phyloP scores from a whole-genome alignment of 768 basidiomycete genomes.

The Rickenella mellea region DNA sequence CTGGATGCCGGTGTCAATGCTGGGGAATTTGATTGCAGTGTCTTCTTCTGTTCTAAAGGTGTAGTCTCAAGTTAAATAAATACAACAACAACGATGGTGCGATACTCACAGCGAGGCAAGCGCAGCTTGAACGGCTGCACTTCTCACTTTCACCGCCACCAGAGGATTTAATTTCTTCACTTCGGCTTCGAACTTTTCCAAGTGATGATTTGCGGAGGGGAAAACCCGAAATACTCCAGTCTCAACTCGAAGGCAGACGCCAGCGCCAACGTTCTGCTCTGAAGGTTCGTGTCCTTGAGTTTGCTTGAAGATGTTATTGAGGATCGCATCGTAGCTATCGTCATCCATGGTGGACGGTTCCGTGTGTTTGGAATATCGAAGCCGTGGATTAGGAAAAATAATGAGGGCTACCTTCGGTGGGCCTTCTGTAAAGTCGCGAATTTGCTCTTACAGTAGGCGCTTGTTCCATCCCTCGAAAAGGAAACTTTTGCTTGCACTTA shows the following conservation, averaged over 20 bases:
- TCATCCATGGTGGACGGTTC: conserved; percentile 67
- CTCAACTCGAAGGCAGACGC: conserved; percentile 66
- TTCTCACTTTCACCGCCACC: conserved; percentile 74
- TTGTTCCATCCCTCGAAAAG: no score
- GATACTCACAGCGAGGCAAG: conserved; percentile 55
- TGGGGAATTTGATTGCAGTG: conserved; percentile 55
- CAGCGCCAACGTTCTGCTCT: conserved; percentile 71
- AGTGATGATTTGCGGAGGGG: conserved; percentile 74
- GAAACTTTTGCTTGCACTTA: no score
- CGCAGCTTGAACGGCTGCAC: conserved; percentile 73
- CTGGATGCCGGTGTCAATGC: conserved; percentile 78
- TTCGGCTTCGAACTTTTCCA: conserved; percentile 77
- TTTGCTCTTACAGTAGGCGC: no score
- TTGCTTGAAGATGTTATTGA: conserved; percentile 76
- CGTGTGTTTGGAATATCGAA: no score
- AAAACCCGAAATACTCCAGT: conserved; percentile 70
- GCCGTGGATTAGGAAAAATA: no score
- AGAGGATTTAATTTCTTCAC: conserved; percentile 69
- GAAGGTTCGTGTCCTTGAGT: conserved; percentile 78
- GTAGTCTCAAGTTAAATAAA: neutral
- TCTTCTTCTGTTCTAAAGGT: conserved; percentile 40
- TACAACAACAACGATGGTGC: neutral
- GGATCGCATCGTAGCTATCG: conserved; percentile 69
- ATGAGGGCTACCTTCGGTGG: no score
- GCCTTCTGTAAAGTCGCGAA: no score